Evolutionary conservation across 2,329 filamentous ascomycete genomes (phyloP).

Genomic region (Aureobasidium musti): DNA sequence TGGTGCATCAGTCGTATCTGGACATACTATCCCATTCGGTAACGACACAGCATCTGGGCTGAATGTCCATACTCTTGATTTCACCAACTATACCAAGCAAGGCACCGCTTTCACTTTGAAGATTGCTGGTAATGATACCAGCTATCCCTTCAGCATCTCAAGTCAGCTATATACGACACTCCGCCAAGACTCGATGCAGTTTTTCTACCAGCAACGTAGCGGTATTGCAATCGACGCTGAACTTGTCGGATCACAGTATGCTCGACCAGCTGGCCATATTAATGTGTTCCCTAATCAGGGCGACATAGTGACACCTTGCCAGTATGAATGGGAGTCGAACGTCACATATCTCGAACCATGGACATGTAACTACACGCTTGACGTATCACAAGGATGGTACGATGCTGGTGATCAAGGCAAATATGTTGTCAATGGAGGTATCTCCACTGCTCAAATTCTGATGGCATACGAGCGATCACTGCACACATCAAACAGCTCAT

Average conservation of each 20-base stretch:
- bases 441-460: conserved; percentile 29
- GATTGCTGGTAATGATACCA: background rate
- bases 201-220: conserved; percentile 31
- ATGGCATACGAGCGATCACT: conserved; percentile 30
- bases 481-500: background rate
- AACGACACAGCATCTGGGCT: conserved; percentile 27
- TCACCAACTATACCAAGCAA: conserved; percentile 5
- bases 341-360: conserved; percentile 30
- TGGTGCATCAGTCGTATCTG: conserved; percentile 7
- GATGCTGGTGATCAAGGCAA: conserved; percentile 31
- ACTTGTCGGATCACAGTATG: conserved; percentile 28
- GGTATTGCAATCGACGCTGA: conserved; percentile 30
- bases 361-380: conserved; percentile 31
- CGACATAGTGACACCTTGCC: conserved; percentile 28
- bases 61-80: conserved; percentile 28
- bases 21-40: conserved; percentile 8
- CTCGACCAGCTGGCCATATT: conserved; percentile 29
- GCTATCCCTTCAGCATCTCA: conserved; percentile 28
- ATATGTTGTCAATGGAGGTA: conserved; percentile 31
- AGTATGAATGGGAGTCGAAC: conserved; percentile 28
- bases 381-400: conserved; percentile 30
- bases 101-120: conserved; percentile 12
- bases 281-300: conserved; percentile 29
- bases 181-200: conserved; percentile 29
- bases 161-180: conserved; percentile 24